These are phyloP conservation scores for Rhodotorula sp. DNA, from an alignment of 1,284 basidiomycete genomes.

Conservation along the genomic window DNA sequence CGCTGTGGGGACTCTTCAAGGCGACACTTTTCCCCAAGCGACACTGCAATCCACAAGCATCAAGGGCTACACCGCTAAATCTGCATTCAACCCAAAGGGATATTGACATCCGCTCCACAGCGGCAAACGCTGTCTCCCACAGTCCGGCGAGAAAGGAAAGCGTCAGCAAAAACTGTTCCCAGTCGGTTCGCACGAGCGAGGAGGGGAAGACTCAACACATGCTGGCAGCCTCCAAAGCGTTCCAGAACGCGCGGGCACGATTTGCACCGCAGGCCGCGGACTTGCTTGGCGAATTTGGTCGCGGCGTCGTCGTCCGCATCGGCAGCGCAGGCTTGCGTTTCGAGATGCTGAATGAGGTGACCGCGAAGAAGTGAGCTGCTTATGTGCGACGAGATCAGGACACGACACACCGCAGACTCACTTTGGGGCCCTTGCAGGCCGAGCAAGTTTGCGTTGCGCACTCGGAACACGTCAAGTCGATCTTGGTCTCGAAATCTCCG, in stretches of 20 bases:
- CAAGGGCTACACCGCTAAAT: too few species aligned
- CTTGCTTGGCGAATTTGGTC: not conserved
- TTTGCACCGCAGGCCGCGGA: not conserved
- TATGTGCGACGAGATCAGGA: too few species aligned
- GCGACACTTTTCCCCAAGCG: too few species aligned
- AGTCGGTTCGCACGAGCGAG: too few species aligned
- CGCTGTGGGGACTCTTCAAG: too few species aligned
- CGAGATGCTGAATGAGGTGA: not conserved
- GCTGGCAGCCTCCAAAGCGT: constrained; percentile 1
- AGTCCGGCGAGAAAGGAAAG: too few species aligned
- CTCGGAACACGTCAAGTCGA: not conserved
- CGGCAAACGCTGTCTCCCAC: not conserved
- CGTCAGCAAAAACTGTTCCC: too few species aligned
- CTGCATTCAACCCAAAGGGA: not conserved
- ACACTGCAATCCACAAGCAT: too few species aligned
- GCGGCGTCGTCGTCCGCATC: constrained; percentile 1
- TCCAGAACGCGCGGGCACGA: constrained; percentile 1
- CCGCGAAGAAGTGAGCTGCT: not conserved
- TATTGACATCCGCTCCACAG: not conserved
- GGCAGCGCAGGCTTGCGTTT: not conserved
- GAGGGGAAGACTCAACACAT: constrained; percentile 6
- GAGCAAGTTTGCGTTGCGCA: constrained; percentile 54
- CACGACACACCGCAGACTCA: too few species aligned
- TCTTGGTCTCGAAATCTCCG: constrained; percentile 34
- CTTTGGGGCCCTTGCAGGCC: constrained; percentile 50